These are phyloP conservation scores for Chenopodium berlandieri DNA, from an alignment of 148 eudicot species.

Conservation along the genomic window DNA sequence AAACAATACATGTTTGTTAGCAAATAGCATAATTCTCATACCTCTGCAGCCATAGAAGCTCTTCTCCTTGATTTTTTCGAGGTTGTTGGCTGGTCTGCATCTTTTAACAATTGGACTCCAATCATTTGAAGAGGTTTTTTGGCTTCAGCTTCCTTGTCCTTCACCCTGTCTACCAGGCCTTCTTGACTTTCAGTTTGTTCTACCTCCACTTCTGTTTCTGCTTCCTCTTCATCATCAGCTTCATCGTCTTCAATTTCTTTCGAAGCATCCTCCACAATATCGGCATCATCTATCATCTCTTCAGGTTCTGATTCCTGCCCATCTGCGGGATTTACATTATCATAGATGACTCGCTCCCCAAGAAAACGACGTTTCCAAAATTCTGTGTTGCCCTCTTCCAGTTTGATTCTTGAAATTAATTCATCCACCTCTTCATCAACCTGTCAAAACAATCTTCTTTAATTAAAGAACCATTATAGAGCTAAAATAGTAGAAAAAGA, in stretches of 20 bases:
- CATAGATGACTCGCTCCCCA: conserved; percentile 63
- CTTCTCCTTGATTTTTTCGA: conserved; percentile 66
- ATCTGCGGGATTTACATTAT: conserved; percentile 43
- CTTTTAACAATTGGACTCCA: conserved; percentile 85
- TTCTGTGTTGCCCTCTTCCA: conserved; percentile 94
- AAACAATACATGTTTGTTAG: neutral
- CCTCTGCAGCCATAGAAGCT: conserved; percentile 47
- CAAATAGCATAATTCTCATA: conserved; percentile 28
- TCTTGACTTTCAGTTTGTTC: conserved; percentile 70
- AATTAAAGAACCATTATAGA: neutral
- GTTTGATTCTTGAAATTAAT: conserved; percentile 78
- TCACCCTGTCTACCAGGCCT: conserved; percentile 52
- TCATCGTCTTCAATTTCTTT: conserved; percentile 82
- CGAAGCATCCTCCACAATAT: conserved; percentile 51
- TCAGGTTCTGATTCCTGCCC: conserved; percentile 36
- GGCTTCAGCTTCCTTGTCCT: conserved; percentile 76
- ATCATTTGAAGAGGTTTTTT: conserved; percentile 92
- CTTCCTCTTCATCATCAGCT: conserved; percentile 78
- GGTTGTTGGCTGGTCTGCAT: conserved; percentile 49
- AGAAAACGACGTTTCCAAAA: conserved; percentile 96
- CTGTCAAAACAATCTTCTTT: conserved; percentile 34
- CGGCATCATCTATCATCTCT: conserved; percentile 58
- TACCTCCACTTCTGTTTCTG: conserved; percentile 45
- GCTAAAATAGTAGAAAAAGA: conserved; percentile 6
- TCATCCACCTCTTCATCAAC: conserved; percentile 91